Evolutionary conservation across 345 rosid genomes (phyloP), one percentile per base, ranked within the genome.

Genomic region (Adansonia digitata): DNA sequence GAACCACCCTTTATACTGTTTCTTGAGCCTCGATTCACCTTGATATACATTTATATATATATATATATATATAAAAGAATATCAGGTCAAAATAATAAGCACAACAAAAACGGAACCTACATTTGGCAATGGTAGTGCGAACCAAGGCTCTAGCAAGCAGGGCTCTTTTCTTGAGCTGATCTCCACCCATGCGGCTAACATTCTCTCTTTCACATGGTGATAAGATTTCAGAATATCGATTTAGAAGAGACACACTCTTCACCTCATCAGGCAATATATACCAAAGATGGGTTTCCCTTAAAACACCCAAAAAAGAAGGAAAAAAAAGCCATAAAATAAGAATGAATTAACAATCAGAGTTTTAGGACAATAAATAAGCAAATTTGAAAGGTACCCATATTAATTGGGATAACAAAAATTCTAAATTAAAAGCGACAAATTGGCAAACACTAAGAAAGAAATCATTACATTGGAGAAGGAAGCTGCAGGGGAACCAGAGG

Each of bases 251-350:
- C 20, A 51, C 74, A 74, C 85, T 83, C 70, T 81, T 88, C 74
- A 95, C 90, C 81, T 95, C 97, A 71, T 87, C 86, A 5, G 99
- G 98, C 31, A 89, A 24, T 13, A 91, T 40, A 85, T 86, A 93
- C 98, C 98, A 93, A 72, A 93, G 66, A 80, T 93, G 98, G 51
- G 97, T 85, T 79, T 91, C 98, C 92, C 99, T 95, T 53, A 39
- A 48, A 69, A 48, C 35, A 57, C 18, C 53, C 34, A 31, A 31
- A 31, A 31, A 31, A 31, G 3, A 31, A 49, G 5, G 4, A 49
- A 74, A 24, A 13, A 17, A 45, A 45, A 45, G 15, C 2, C 67
- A 34, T 24, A 74, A 56, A 6, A 4, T 7, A 68, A 60, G 46
- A 68, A 64, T 46, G 34, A 65, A 37, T n/a, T 7, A 59, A 40